Evolutionary conservation across 768 basidiomycete species (phyloP), one percentile per base, ranked within the genome.

Genomic region (Grammothele lineata): DNA sequence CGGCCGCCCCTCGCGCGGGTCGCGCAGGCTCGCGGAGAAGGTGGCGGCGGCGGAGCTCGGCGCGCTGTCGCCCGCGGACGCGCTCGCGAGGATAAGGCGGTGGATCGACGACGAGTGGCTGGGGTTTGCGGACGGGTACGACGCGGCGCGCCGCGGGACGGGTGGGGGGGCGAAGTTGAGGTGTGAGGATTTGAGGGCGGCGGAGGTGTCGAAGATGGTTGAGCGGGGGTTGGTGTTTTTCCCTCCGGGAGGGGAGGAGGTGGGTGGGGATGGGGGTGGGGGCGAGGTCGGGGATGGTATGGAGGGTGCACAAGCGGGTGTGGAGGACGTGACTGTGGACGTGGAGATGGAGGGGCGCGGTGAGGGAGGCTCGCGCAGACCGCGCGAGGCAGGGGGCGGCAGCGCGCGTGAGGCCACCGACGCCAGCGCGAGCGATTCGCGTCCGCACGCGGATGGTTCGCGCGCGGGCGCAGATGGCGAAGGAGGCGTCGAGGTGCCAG

Each of bases 121-220:
- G 37, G 26, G 38, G 22, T 57, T 59, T 33, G 47, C 46, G 35
- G 44, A 43, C 19, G 50, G 44, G 36, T 43, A 51, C 51, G 39
- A 48, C 43, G 50, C 43, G 15, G n/a, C 39, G 38, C 70, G 71
- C 9, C 67, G n/a, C n/a, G n/a, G n/a, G n/a, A n/a, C n/a, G n/a
- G n/a, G n/a, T n/a, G n/a, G n/a, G n/a, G n/a, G 69, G 24, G 70
- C 68, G 53, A 56, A 70, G 18, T 60, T 65, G 22, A 65, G 64
- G 27, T 56, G 78, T 48, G 70, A 68, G 19, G 71, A 79, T 58
- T 64, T 85, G 11, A 62, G 72, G 47, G 79, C 81, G 24, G 65
- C 46, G 2, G 58, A 69, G 47, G 67, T 81, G 23, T 77, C 81
- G 34, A 60, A 69, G 42, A 62, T 76, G 59, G 65, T 73, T 22